Percentiles rank a stretch among this genome's conserved stretches.
phyloP scores from a whole-genome alignment of 139 green algal genomes.

The Chlorella sp. region DNA sequence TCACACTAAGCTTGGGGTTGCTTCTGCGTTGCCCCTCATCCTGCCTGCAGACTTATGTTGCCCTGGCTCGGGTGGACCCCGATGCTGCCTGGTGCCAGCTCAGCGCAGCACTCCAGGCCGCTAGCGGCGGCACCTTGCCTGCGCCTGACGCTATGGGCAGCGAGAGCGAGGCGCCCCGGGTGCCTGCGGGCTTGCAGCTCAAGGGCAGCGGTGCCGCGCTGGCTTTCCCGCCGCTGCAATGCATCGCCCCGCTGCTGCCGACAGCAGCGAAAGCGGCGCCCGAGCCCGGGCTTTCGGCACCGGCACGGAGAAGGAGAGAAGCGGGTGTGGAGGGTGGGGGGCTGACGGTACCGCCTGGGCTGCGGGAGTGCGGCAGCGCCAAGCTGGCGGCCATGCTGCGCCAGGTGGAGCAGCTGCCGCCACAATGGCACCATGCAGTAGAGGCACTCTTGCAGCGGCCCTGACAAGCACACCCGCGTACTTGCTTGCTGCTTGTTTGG shows the following conservation, averaged over 20 bases:
- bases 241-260: neutral
- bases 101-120: slow-evolving; percentile 14
- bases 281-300: no score
- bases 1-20: neutral
- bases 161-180: neutral
- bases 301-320: neutral
- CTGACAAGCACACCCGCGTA: neutral
- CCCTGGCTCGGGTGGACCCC: slow-evolving; percentile 61
- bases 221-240: neutral
- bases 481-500: no score
- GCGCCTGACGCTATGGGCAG: neutral
- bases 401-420: slow-evolving; percentile 10
- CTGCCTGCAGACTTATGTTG: slow-evolving; percentile 51
- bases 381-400: slow-evolving; percentile 42
- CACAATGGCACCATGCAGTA: slow-evolving; percentile 35
- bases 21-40: neutral
- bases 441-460: neutral
- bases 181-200: neutral
- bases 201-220: neutral
- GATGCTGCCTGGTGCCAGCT: slow-evolving; percentile 76
- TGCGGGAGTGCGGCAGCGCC: slow-evolving; percentile 29
- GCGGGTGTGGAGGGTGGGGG: neutral
- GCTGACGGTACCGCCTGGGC: neutral
- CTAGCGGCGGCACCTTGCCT: neutral
- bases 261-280: neutral